Evolutionary conservation across 768 basidiomycete species (phyloP), one percentile per base, ranked within the genome.

Genomic region (Leccinum imitatum): DNA sequence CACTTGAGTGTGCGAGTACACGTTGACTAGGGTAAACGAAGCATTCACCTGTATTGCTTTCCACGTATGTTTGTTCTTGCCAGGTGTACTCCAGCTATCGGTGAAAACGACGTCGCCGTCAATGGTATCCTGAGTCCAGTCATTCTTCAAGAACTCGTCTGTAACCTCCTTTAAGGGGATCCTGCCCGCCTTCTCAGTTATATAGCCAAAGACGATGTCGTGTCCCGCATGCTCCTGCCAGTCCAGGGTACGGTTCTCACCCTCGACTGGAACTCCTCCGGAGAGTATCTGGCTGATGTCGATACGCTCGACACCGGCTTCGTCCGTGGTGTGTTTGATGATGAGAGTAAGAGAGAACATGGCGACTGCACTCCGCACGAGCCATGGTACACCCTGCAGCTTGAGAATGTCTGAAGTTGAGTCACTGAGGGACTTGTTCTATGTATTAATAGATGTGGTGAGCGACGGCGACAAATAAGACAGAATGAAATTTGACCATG

Each of bases 361-460:
- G 23, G 68, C 57, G 66, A 93, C 91, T 25, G 81, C 80, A 59
- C 80, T 85, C 63, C 91, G 84, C 64, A 78, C 87, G 50, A 86
- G 59, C 90, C 90, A 93, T 35, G 85, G 71, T 33, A 93, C 79
- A 53, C 91, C 91, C 70, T 92, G 91, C 3, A 87, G 76, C 33
- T 72, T 69, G 46, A 93, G 83, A 61, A 93, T 86, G 27, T 78
- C 78, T 55, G 91, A 89, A 5, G 80, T 79, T 31, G 69, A 65
- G 64, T 87, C 88, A 44, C 85, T 87, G 56, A 90, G 79, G 2
- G 76, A 48, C 73, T 87, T 91, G 78, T 88, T 90, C 90, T 91
- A 60, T 56, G 19, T 46, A 48, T 51, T 17, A 9, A 50, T n/a
- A 47, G 19, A 25, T 33, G 21, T 35, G 44, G 47, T 63, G 48